phyloP scores from a whole-genome alignment of 2,329 filamentous ascomycete species.

The Pseudonectria buxi region DNA sequence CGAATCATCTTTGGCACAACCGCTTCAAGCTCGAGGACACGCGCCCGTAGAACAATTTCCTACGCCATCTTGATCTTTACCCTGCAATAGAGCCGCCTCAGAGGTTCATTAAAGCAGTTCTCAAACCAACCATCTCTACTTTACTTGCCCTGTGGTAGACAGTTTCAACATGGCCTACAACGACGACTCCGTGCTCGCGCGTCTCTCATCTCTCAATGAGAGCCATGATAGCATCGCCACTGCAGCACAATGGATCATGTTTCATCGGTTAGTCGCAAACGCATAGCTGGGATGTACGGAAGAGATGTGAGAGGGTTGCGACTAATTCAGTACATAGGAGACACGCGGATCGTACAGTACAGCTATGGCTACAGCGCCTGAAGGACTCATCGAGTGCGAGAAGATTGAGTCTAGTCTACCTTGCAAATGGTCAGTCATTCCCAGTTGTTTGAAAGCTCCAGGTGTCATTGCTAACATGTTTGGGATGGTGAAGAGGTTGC shows the following conservation, averaged over 20 bases:
- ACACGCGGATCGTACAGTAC: conserved; percentile 84
- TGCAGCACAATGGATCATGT: conserved; percentile 99
- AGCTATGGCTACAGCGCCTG: conserved; percentile 84
- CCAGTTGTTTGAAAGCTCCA: neutral
- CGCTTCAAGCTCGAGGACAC: conserved; percentile 12
- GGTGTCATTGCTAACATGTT: conserved; percentile 4
- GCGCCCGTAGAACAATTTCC: conserved; percentile 15
- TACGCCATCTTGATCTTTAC: conserved; percentile 5
- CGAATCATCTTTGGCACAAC: conserved; percentile 21
- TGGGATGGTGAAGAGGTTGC: conserved; percentile 63
- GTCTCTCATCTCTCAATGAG: conserved; percentile 92
- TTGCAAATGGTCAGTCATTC: conserved; percentile 71
- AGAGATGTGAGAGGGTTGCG: conserved; percentile 5
- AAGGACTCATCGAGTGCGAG: conserved; percentile 83
- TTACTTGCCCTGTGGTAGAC: neutral
- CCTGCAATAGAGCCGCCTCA: conserved; percentile 1
- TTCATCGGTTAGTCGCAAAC: conserved; percentile 66
- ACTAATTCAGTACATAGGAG: conserved; percentile 48
- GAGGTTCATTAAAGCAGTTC: conserved; percentile 1
- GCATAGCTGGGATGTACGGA: neutral
- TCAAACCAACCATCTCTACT: neutral
- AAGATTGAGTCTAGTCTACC: conserved; percentile 83
- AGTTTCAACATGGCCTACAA: conserved; percentile 72
- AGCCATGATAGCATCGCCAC: conserved; percentile 95
- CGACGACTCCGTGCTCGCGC: conserved; percentile 90